These are phyloP conservation scores for Sordariomycetes sp. DNA, from an alignment of 2,329 filamentous ascomycete species.

Conservation along the genomic window DNA sequence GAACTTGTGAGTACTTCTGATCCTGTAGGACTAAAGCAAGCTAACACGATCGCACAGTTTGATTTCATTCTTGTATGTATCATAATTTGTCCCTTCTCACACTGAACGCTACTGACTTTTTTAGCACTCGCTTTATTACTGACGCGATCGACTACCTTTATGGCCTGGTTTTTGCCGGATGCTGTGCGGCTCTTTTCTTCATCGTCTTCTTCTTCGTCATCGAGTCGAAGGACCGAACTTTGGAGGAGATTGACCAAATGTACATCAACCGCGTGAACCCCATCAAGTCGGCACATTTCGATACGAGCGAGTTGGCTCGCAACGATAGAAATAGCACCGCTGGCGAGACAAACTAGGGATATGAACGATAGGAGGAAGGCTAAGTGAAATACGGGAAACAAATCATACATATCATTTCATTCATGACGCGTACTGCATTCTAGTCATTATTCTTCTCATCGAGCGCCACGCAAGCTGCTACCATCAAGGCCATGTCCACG, in stretches of 20 bases:
- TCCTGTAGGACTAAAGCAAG: constrained; percentile 11
- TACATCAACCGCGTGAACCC: constrained; percentile 48
- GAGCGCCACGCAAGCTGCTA: constrained; percentile 57
- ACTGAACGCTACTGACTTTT: too few species aligned
- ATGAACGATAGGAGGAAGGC: too few species aligned
- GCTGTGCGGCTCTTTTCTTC: constrained; percentile 50
- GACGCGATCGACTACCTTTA: constrained; percentile 59
- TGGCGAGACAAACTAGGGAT: too few species aligned
- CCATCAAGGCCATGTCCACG: constrained; percentile 57
- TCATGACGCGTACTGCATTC: too few species aligned
- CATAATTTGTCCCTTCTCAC: too few species aligned
- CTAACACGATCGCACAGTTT: constrained; percentile 14
- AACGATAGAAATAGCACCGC: too few species aligned
- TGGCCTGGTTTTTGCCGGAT: constrained; percentile 63
- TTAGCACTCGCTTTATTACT: constrained; percentile 69
- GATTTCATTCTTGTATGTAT: constrained; percentile 40
- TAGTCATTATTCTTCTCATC: constrained; percentile 50
- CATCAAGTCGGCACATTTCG: constrained; percentile 36
- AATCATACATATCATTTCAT: too few species aligned
- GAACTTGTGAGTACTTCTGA: constrained; percentile 45
- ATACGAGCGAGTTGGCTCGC: too few species aligned
- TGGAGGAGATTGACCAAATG: constrained; percentile 74
- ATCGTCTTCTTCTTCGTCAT: constrained; percentile 71
- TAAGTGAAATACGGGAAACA: too few species aligned
- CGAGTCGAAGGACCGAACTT: constrained; percentile 60